Evolutionary conservation across 2,329 filamentous ascomycete genomes (phyloP).

Genomic region (Aspergillus ochraceoroseus): DNA sequence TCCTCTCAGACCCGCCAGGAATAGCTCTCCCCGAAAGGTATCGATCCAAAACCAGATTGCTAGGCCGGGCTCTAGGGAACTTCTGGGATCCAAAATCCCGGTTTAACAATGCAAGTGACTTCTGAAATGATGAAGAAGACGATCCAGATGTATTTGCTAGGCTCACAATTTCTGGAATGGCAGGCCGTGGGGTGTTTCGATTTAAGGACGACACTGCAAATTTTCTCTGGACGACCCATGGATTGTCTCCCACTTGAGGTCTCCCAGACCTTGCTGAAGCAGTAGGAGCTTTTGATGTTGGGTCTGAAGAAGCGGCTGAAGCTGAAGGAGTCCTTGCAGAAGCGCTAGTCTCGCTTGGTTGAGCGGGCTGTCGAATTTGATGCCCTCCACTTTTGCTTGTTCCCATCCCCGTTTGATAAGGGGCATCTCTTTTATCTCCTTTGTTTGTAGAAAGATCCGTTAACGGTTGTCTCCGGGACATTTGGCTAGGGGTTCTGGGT

Average conservation of each 20-base stretch:
- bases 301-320: neutral
- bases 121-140: conserved; percentile 29
- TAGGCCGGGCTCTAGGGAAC: conserved; percentile 16
- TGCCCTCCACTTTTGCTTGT: conserved; percentile 2
- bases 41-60: conserved; percentile 34
- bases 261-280: conserved; percentile 8
- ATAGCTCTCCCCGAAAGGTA: conserved; percentile 29
- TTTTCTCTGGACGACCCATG: conserved; percentile 35
- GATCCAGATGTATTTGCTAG: conserved; percentile 13
- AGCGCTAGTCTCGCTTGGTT: conserved; percentile 7
- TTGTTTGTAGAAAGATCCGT: conserved; percentile 20
- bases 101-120: conserved; percentile 33
- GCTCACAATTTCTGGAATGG: conserved; percentile 29
- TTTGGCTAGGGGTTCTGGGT: conserved; percentile 16
- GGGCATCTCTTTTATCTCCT: conserved; percentile 13
- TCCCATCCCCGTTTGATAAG: conserved; percentile 4
- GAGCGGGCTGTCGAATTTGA: neutral
- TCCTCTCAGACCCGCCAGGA: neutral
- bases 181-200: conserved; percentile 34
- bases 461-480: conserved; percentile 24
- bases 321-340: conserved; percentile 7
- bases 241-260: conserved; percentile 23
- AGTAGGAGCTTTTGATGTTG: conserved; percentile 2
- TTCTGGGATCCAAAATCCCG: conserved; percentile 26
- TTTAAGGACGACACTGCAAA: conserved; percentile 36